A percentile compares a stretch with the other conserved stretches of the same genome.
These are phyloP conservation scores for Nannochloris sp. DNA, from an alignment of 139 green algal species.

Conservation along the genomic window DNA sequence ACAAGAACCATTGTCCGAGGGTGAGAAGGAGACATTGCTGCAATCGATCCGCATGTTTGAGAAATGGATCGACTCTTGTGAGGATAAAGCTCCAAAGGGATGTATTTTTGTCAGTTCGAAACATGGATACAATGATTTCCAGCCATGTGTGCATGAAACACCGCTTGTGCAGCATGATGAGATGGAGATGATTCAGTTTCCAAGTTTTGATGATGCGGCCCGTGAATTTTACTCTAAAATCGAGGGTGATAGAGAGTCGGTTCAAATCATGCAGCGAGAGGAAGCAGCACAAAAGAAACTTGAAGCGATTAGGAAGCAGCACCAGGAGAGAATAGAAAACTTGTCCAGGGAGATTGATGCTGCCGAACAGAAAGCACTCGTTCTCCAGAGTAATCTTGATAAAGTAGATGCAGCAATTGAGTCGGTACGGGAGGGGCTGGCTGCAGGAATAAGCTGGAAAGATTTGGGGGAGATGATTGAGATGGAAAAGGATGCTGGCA, in stretches of 20 bases:
- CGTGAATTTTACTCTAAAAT: constrained; percentile 87
- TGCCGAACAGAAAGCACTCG: constrained; percentile 25
- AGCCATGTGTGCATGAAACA: constrained; percentile 48
- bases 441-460: constrained; percentile 78
- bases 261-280: constrained; percentile 45
- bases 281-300: constrained; percentile 58
- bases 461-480: constrained; percentile 68
- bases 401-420: constrained; percentile 77
- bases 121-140: constrained; percentile 37
- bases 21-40: constrained; percentile 27
- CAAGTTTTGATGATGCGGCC: constrained; percentile 79
- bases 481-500: constrained; percentile 64
- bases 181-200: constrained; percentile 36
- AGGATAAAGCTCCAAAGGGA: constrained; percentile 35
- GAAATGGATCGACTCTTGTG: constrained; percentile 41
- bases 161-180: constrained; percentile 4
- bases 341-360: constrained; percentile 54
- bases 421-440: constrained; percentile 72
- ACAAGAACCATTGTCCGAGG: constrained; percentile 8
- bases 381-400: constrained; percentile 84
- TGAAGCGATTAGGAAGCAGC: constrained; percentile 63
- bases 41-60: constrained; percentile 21
- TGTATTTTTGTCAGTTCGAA: constrained; percentile 32
- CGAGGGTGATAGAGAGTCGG: constrained; percentile 55
- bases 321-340: constrained; percentile 46